Base-by-base conservation (phyloP, 805 yeast genomes). In the Wickerhamomyces mucosus region DNA sequence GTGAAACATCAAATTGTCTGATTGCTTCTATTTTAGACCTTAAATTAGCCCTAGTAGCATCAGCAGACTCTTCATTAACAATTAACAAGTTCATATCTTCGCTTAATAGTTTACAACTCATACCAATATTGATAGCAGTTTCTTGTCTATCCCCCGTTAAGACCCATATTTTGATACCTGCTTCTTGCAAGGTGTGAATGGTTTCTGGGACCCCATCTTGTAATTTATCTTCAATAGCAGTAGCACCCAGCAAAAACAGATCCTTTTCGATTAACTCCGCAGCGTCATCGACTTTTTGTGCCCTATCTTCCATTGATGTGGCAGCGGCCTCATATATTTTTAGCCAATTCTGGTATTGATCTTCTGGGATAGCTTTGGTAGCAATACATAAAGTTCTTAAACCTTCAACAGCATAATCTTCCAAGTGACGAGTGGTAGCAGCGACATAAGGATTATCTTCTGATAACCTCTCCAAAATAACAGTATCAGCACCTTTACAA, bases 151-250 rank as follows among this genome's bases (percentile, higher is more conserved):
- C 99, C 46, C 99, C 99, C 3, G 99, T 92, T 31, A 92, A 64
- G 16, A 92, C 96, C 99, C 99, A 92, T 13, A 92, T 74, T 54
- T 86, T 89, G 42, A 94, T 88, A 12, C 97, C 97, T 0, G 99
- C 99, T 35, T 81, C 85, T 53, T 94, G 98, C 34, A 92, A 67
- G 6, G 94, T 82, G 42, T 84, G 92, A 38, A 92, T 94, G 1
- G 98, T 86, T 43, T 92, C 98, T 3, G 99, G 97, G 15, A 92
- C 99, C 25, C 96, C 98, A 36, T 89, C 97, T 60, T 92, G 99
- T 29, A 92, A 63, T 51, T 92, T 89, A 55, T 92, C 99, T 55
- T 92, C 99, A 51, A 92, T 92, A 2, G 98, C 99, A 22, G 98
- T 94, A 2, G 97, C 97, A 24, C 99, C 99, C 13, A 92, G 61